Percentiles rank a stretch among this genome's conserved stretches.
These are phyloP conservation scores for Cordia subcordata DNA, from an alignment of 257 asterid species.

Conservation along the genomic window DNA sequence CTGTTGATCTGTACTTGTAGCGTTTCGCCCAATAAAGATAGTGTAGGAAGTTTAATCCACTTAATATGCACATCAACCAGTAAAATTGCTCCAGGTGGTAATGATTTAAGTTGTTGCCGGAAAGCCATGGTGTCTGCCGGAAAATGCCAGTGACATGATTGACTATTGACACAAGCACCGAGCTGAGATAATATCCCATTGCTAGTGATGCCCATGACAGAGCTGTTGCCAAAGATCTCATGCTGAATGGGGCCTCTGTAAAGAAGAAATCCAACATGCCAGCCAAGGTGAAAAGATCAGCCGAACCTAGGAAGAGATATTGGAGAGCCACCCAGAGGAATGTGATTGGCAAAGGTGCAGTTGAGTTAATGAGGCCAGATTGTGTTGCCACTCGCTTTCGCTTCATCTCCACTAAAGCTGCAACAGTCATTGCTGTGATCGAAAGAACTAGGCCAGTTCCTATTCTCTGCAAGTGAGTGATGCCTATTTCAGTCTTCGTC, in stretches of 20 bases:
- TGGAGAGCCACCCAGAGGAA: constrained; percentile 82
- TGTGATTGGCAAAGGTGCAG: constrained; percentile 57
- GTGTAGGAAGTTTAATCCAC: constrained; percentile 64
- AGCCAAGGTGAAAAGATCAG: constrained; percentile 85
- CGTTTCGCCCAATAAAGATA: constrained; percentile 63
- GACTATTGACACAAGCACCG: constrained; percentile 55
- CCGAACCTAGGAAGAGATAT: constrained; percentile 76
- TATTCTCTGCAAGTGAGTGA: constrained; percentile 61
- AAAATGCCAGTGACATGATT: constrained; percentile 41
- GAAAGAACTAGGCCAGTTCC: constrained; percentile 68
- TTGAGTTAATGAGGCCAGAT: constrained; percentile 46
- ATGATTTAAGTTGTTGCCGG: constrained; percentile 62
- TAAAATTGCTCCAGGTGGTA: constrained; percentile 70
- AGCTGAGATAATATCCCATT: constrained; percentile 74
- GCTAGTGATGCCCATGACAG: constrained; percentile 82
- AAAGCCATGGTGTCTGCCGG: constrained; percentile 55
- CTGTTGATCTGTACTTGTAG: constrained; percentile 40
- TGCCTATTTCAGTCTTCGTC: constrained; percentile 61
- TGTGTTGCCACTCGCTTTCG: constrained; percentile 45
- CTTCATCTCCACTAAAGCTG: constrained; percentile 69
- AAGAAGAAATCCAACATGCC: constrained; percentile 84
- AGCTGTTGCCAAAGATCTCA: constrained; percentile 78
- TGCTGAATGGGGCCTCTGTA: constrained; percentile 71
- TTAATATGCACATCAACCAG: constrained; percentile 69
- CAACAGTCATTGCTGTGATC: constrained; percentile 65